These are phyloP conservation scores for Phytopythium delawarense DNA, from an alignment of 352 stramenopile species.

Conservation along the genomic window DNA sequence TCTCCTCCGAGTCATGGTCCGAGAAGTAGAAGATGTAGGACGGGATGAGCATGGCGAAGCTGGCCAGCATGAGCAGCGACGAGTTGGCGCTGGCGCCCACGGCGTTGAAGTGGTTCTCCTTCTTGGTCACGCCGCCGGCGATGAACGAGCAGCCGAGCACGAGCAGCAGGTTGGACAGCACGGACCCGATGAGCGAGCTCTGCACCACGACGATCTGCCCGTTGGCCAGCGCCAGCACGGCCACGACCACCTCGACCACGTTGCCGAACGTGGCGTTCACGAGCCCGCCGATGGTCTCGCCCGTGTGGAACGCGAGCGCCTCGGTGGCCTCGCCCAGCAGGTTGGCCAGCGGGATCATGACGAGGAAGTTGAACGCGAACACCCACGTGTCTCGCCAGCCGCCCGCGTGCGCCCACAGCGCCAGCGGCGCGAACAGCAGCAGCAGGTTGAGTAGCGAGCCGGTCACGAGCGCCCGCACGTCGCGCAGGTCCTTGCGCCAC, in stretches of 20 bases:
- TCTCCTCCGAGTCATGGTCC: conserved; percentile 70
- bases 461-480: conserved; percentile 41
- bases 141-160: conserved; percentile 97
- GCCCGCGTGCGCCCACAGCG: conserved; percentile 57
- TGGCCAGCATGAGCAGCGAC: conserved; percentile 91
- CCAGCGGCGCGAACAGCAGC: conserved; percentile 54
- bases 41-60: conserved; percentile 92
- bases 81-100: conserved; percentile 92
- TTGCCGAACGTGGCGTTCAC: conserved; percentile 99
- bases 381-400: conserved; percentile 73
- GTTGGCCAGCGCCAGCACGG: conserved; percentile 90
- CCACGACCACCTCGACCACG: conserved; percentile 96
- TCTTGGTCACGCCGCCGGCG: conserved; percentile 74
- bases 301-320: conserved; percentile 95
- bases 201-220: conserved; percentile 96
- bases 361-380: conserved; percentile 96
- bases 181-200: conserved; percentile 95
- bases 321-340: conserved; percentile 97
- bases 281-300: conserved; percentile 95
- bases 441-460: conserved; percentile 67
- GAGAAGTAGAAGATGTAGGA: conserved; percentile 91
- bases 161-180: conserved; percentile 97
- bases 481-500: conserved; percentile 30
- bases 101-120: conserved; percentile 92
- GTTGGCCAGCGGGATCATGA: conserved; percentile 95